Conservation (phyloP, 192 early-diverging fungal species). For the Cladochytrium replicatum region DNA sequence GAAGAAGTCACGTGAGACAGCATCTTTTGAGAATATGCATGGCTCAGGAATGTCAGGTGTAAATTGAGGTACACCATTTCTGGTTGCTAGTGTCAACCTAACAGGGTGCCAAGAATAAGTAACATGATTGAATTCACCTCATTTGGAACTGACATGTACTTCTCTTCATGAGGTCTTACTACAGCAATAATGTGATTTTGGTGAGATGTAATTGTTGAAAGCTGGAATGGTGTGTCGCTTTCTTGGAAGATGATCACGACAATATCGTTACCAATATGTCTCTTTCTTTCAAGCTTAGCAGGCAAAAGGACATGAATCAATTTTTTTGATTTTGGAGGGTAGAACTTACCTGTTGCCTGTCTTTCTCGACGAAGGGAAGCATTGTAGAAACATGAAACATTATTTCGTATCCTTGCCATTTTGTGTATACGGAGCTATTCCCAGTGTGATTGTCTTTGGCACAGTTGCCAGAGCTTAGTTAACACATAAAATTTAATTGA, state of each 20-base stretch:
- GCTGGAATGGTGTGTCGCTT: slow-evolving; percentile 29
- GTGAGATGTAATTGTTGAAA: slow-evolving; percentile 37
- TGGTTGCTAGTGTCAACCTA: slow-evolving; percentile 34
- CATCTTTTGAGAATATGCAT: slow-evolving; percentile 38
- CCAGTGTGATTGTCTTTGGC: slow-evolving; percentile 53
- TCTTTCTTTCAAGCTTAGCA: slow-evolving; percentile 49
- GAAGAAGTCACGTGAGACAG: slow-evolving; percentile 52
- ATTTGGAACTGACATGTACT: too few species aligned
- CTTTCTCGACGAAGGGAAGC: slow-evolving; percentile 54
- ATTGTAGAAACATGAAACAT: slow-evolving; percentile 72
- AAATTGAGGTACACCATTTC: slow-evolving; percentile 52
- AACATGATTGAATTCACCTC: too few species aligned
- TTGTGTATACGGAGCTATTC: slow-evolving; percentile 55
- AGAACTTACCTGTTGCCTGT: slow-evolving; percentile 47
- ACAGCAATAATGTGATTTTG: slow-evolving; percentile 50
- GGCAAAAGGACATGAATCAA: too few species aligned
- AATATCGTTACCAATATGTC: slow-evolving; percentile 68
- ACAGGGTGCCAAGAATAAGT: too few species aligned
- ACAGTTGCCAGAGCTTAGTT: too few species aligned
- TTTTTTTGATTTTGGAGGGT: too few species aligned
- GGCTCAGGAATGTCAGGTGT: slow-evolving; percentile 51
- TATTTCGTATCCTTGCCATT: slow-evolving; percentile 64
- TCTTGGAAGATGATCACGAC: slow-evolving; percentile 49
- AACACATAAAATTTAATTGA: too few species aligned
- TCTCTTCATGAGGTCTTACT: slow-evolving; percentile 37